These are phyloP conservation scores for Crithidia acanthocephali DNA, from an alignment of 208 protist species.

Conservation along the genomic window DNA sequence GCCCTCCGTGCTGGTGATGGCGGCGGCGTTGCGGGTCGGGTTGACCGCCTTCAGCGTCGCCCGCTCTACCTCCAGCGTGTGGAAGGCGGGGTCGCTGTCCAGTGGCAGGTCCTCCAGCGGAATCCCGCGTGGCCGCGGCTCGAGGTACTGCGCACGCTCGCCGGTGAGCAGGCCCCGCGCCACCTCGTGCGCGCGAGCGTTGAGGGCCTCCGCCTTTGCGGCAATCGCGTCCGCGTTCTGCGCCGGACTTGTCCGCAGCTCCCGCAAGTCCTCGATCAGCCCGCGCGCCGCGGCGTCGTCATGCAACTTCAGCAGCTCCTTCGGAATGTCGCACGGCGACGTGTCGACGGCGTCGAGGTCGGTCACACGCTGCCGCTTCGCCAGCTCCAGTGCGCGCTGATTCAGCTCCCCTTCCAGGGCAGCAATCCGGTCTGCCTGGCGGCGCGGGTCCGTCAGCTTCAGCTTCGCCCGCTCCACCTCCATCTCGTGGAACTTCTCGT, in stretches of 20 bases:
- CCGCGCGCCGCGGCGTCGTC: slow-evolving; percentile 34
- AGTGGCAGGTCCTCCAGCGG: slow-evolving; percentile 65
- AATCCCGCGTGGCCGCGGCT: slow-evolving; percentile 55
- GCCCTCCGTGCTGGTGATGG: slow-evolving; percentile 47
- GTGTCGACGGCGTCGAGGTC: slow-evolving; percentile 51
- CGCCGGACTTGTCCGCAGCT: slow-evolving; percentile 34
- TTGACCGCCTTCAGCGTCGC: slow-evolving; percentile 47
- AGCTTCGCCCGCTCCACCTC: slow-evolving; percentile 55
- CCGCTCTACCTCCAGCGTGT: slow-evolving; percentile 63
- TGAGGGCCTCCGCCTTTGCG: slow-evolving; percentile 42
- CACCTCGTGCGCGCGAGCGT: slow-evolving; percentile 49
- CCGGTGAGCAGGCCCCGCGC: slow-evolving; percentile 39
- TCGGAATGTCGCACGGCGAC: slow-evolving; percentile 44
- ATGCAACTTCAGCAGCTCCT: slow-evolving; percentile 54
- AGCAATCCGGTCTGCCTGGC: slow-evolving; percentile 39
- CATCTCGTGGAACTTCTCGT: slow-evolving; percentile 59
- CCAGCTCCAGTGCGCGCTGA: slow-evolving; percentile 61
- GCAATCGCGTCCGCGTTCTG: slow-evolving; percentile 36
- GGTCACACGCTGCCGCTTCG: slow-evolving; percentile 41
- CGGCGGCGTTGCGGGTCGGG: slow-evolving; percentile 36
- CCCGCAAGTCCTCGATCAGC: slow-evolving; percentile 49
- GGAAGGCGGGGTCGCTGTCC: slow-evolving; percentile 55
- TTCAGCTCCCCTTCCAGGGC: slow-evolving; percentile 60
- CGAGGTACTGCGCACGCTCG: slow-evolving; percentile 50
- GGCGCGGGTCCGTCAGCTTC: slow-evolving; percentile 45